A percentile compares a stretch with the other conserved stretches of the same genome.
Evolutionary conservation across 2,329 filamentous ascomycete species (phyloP).

Genomic region (Colletotrichum limetticola): DNA sequence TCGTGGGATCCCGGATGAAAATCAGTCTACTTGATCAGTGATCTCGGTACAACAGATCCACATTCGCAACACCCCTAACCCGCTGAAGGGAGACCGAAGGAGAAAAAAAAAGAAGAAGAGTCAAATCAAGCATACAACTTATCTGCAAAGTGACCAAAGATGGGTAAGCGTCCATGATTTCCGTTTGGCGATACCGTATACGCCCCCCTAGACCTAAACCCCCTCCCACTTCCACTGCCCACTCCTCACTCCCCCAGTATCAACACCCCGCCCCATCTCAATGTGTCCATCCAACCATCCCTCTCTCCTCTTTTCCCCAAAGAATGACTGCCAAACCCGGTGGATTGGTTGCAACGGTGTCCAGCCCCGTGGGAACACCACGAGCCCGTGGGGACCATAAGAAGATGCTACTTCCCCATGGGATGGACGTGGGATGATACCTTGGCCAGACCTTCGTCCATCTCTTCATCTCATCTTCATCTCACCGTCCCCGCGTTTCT

Average conservation of each 20-base stretch:
- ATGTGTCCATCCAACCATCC: background rate
- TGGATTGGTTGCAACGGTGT: constrained; percentile 23
- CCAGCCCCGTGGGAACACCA: constrained; percentile 25
- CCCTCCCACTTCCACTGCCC: background rate
- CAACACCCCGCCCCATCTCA: constrained; percentile 12
- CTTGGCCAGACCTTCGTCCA: constrained; percentile 23
- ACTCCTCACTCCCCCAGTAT: background rate
- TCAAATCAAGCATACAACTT: background rate
- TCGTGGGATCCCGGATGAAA: constrained; percentile 11
- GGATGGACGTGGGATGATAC: constrained; percentile 27
- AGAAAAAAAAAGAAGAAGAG: background rate
- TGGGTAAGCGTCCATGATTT: constrained; percentile 33
- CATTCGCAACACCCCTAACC: background rate
- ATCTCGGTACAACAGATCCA: background rate
- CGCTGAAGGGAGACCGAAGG: background rate
- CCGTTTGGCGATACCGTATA: background rate
- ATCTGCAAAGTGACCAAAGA: constrained; percentile 4
- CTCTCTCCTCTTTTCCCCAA: constrained; percentile 21
- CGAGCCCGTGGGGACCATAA: constrained; percentile 36
- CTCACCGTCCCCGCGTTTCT: constrained; percentile 16
- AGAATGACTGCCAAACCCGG: constrained; percentile 15
- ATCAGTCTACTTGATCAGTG: background rate
- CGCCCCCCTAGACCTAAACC: background rate
- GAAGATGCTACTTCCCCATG: constrained; percentile 35
- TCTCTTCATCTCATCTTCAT: constrained; percentile 7